Evolutionary conservation across 2,329 filamentous ascomycete genomes (phyloP).

Genomic region (Trichophyton rubrum): DNA sequence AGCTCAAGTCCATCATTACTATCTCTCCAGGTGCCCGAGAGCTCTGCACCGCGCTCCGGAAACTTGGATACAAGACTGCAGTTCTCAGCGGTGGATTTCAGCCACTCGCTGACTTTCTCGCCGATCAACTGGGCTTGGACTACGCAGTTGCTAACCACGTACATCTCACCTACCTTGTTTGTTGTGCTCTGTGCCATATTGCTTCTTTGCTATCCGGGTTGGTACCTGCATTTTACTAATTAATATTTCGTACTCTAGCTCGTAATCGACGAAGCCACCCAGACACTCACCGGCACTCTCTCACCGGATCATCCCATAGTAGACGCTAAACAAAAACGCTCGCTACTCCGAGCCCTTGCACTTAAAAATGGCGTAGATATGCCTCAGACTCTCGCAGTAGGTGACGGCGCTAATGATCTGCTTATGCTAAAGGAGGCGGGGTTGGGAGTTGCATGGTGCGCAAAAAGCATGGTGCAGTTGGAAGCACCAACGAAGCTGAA

Average conservation of each 20-base stretch:
- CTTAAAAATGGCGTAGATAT: conserved; percentile 42
- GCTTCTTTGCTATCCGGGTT: neutral
- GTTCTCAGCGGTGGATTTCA: conserved; percentile 88
- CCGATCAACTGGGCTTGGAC: conserved; percentile 66
- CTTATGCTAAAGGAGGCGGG: conserved; percentile 52
- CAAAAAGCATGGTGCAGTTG: conserved; percentile 52
- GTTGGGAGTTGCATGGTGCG: conserved; percentile 51
- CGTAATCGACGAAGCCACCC: conserved; percentile 34
- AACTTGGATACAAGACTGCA: conserved; percentile 72
- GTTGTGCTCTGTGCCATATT: neutral
- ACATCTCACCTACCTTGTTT: conserved; percentile 13
- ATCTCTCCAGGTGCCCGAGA: conserved; percentile 70
- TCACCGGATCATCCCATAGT: conserved; percentile 45
- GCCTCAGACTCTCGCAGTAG: conserved; percentile 46
- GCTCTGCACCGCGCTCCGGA: conserved; percentile 60
- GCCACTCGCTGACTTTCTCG: conserved; percentile 78
- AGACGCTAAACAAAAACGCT: conserved; percentile 45
- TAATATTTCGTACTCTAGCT: conserved; percentile 24
- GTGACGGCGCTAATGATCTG: conserved; percentile 54
- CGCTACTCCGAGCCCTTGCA: conserved; percentile 44
- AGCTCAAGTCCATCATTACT: conserved; percentile 60
- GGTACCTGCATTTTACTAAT: neutral
- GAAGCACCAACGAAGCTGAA: conserved; percentile 50
- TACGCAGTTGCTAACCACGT: conserved; percentile 81
- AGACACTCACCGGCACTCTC: conserved; percentile 46